phyloP scores from a whole-genome alignment of 2,329 filamentous ascomycete species.

The Trichoderma cornu-damae region DNA sequence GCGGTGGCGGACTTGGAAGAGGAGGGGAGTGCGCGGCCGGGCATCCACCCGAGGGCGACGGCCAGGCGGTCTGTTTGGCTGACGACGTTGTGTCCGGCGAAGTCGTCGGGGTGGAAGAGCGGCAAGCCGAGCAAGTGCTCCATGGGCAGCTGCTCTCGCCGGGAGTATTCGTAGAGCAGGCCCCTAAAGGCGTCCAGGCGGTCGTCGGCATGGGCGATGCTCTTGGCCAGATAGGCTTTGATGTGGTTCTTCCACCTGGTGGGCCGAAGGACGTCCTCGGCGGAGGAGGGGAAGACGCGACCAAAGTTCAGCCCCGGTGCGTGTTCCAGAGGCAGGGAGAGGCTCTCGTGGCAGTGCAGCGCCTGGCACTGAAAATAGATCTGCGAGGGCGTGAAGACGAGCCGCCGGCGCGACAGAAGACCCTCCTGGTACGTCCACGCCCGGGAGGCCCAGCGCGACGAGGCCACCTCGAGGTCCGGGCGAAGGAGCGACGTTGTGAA shows the following conservation, averaged over 20 bases:
- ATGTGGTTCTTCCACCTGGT: constrained; percentile 29
- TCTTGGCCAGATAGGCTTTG: constrained; percentile 31
- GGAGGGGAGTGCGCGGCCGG: constrained; percentile 25
- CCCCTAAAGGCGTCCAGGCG: constrained; percentile 34
- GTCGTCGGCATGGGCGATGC: constrained; percentile 27
- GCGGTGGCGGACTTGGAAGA: constrained; percentile 17
- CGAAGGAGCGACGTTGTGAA: constrained; percentile 36
- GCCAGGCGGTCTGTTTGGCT: constrained; percentile 34
- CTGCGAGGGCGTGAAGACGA: constrained; percentile 36
- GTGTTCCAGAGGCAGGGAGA: constrained; percentile 31
- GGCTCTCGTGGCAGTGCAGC: constrained; percentile 36
- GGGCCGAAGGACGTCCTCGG: constrained; percentile 24
- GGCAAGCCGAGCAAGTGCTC: constrained; percentile 34
- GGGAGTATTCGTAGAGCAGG: constrained; percentile 29
- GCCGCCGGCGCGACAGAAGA: constrained; percentile 32
- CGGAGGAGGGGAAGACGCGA: constrained; percentile 29
- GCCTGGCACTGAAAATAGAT: constrained; percentile 37
- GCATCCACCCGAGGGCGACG: constrained; percentile 34
- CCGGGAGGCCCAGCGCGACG: constrained; percentile 33
- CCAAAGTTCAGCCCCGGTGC: constrained; percentile 31
- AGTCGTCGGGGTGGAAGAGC: constrained; percentile 32
- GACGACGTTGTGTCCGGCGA: constrained; percentile 27
- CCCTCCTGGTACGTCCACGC: constrained; percentile 38
- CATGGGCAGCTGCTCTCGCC: constrained; percentile 26
- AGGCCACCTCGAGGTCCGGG: constrained; percentile 33